Conservation (phyloP, 2,329 filamentous ascomycete species). For the Colletotrichum chlorophyti region DNA sequence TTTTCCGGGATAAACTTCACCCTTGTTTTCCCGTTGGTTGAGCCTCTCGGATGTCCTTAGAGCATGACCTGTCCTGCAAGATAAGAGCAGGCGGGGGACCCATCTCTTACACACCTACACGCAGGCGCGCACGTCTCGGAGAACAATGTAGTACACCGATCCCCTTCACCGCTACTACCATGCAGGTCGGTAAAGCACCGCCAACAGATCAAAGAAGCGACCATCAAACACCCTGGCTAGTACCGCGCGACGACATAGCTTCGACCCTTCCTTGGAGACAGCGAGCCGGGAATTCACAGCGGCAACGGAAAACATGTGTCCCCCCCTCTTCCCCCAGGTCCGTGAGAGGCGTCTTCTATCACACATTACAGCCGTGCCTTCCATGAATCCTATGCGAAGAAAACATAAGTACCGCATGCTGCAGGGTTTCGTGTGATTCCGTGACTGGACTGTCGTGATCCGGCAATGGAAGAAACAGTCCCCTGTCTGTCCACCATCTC, state of each 20-base stretch:
- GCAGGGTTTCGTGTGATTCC: constrained; percentile 21
- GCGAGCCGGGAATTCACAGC: too few relatives aligned
- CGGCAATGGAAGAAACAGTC: background rate
- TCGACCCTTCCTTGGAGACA: too few relatives aligned
- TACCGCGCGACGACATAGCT: constrained; percentile 8
- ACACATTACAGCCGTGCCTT: too few relatives aligned
- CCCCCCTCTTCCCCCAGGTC: too few relatives aligned
- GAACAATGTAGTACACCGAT: constrained; percentile 22
- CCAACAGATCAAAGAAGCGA: constrained; percentile 2
- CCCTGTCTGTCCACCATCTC: constrained; percentile 5
- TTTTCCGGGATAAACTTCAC: background rate
- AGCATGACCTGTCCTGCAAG: background rate
- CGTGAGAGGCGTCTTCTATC: too few relatives aligned
- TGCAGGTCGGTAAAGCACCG: constrained; percentile 16
- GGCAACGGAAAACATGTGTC: too few relatives aligned
- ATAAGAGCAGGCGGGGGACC: constrained; percentile 20
- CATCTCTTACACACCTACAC: background rate
- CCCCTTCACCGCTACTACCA: constrained; percentile 26
- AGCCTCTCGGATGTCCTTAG: background rate
- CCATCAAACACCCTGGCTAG: background rate
- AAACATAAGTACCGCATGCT: constrained; percentile 14
- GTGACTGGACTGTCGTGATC: constrained; percentile 14
- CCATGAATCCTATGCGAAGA: background rate
- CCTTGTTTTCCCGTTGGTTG: background rate
- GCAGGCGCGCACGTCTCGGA: background rate